Evolutionary conservation across 441 rosid species (phyloP), one percentile per base, ranked within the genome.

Genomic region (Erysimum pusillum): DNA sequence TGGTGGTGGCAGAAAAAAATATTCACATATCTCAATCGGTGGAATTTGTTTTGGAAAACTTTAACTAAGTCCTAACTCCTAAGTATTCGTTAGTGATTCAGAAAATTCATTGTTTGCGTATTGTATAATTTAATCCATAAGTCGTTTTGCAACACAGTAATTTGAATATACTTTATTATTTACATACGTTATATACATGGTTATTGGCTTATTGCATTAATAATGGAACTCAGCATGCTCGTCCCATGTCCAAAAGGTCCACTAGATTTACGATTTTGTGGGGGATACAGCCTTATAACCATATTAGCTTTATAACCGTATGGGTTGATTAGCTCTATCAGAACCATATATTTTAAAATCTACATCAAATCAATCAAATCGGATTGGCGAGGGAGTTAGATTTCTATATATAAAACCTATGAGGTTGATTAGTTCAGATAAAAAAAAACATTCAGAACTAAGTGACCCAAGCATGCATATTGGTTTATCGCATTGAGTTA

Each of bases 1-100:
- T 72, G 61, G 69, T 51, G 69, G 76, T 73, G 44, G 69, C 69
- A 62, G 69, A 63, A 73, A 72, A 72, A 62, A 51, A 4, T 51
- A 69, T 31, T 28, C n/a, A 63, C 22, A 63, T 53, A 14, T 18
- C 56, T 32, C 38, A 53, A 18, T 42, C 12, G 57, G 48, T 73
- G 46, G 38, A 53, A 31, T 12, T 9, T 2, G 15, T 28, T 73
- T 20, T 54, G 71, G 58, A 14, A 54, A 74, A 73, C 28, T 53
- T 52, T 54, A 14, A 42, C 64, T 38, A 53, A 63, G 7, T 63
- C 54, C 28, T 34, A 46, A 41, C 9, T 10, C 18, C 9, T 51
- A 31, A 57, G 45, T 18, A 70, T 25, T 52, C 17, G 10, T 68
- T 39, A 68, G 54, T n/a, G 22, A 18, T 14, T 20, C 9, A 52